Base-by-base conservation (phyloP, 305 asterid species). In the Lippia alba region DNA sequence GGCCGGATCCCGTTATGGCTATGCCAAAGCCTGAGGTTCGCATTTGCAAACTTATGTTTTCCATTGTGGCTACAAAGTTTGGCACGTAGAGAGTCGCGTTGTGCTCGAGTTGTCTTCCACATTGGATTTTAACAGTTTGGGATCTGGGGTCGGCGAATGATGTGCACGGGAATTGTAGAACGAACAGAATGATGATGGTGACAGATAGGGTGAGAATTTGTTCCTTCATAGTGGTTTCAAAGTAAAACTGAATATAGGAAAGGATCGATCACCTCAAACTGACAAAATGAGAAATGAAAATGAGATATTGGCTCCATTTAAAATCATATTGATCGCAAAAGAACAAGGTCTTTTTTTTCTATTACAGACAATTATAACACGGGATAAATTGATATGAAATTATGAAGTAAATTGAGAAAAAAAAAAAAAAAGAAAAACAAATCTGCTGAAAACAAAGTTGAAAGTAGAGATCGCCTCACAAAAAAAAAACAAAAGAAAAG, bases 31-130 rank as follows among this genome's bases (percentile, higher is more conserved):
- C 85, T 0, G 67, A 56, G 16, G 69, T 69, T 63, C 81, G 76
- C 67, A 88, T 74, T 33, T 86, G 89, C 20, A 9, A 71, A 63
- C 82, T 78, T 19, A 88, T 72, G 58, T 48, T 81, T 12, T 82
- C 95, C 91, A 88, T 84, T n/a, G 81, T 61, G 67, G 70, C 59
- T 3, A 80, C 78, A 30, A 88, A 82, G 79, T 84, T 84, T 0
- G 81, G 79, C 15, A 82, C 82, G 46, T 32, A 78, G 4, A 45
- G 1, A 9, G 86, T 79, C 14, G 77, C 7, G 74, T 88, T 88
- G 64, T 80, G 74, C 65, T 76, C 86, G 0, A 0, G 20, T 15
- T 76, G 85, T n/a, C 30, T 64, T 15, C 80, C 78, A 9, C 94
- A 88, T 50, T 44, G 72, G 41, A 80, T 53, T 45, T 59, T 49